Evolutionary conservation across 164 flowering plant species (phyloP).

Genomic region (Hamamelis virginiana): DNA sequence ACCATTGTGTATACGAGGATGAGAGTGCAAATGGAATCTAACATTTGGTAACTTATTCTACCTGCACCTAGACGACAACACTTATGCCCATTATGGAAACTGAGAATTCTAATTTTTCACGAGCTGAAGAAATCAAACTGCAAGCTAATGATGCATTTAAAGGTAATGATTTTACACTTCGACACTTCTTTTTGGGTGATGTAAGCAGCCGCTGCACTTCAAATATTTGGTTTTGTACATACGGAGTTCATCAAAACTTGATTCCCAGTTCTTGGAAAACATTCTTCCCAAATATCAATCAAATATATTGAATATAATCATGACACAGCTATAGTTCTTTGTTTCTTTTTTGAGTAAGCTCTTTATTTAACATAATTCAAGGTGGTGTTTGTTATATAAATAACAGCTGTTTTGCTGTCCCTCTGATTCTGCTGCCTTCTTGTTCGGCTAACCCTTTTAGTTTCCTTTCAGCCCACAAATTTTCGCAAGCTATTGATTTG

Average conservation of each 20-base stretch:
- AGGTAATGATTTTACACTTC: conserved; percentile 39
- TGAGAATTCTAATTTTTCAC: conserved; percentile 43
- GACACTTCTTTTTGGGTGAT: not conserved
- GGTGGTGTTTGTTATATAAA: too few species aligned
- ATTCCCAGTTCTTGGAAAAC: too few species aligned
- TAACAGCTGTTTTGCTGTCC: not conserved
- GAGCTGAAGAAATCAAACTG: conserved; percentile 75
- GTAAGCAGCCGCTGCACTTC: not conserved
- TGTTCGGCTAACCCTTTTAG: not conserved
- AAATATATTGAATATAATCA: too few species aligned
- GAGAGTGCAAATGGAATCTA: conserved; percentile 1
- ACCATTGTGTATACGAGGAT: not conserved
- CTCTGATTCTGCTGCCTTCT: not conserved
- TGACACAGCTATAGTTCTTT: too few species aligned
- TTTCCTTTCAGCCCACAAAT: conserved; percentile 67
- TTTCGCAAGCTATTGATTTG: conserved; percentile 75
- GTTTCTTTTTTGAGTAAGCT: not conserved
- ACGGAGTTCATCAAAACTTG: too few species aligned
- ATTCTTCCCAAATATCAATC: too few species aligned
- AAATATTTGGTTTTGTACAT: not conserved
- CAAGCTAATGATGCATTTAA: conserved; percentile 92
- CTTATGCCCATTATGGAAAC: conserved; percentile 52
- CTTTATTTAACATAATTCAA: not conserved
- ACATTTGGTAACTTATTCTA: not conserved
- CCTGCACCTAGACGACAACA: not conserved